Evolutionary conservation across 148 eudicot species (phyloP).

Genomic region (Salicornia ramosissima): DNA sequence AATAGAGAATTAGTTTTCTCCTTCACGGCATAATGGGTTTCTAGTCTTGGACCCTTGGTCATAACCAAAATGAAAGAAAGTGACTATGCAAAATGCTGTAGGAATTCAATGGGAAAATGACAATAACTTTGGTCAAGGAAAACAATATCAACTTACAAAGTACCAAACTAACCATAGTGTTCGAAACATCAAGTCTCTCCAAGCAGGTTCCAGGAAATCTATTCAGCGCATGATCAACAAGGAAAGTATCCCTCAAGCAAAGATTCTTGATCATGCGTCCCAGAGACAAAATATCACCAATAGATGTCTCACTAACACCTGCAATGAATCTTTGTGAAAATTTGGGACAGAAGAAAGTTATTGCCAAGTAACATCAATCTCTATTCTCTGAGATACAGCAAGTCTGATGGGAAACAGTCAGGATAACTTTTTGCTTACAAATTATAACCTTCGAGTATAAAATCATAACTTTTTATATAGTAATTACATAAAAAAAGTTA

Average conservation of each 20-base stretch:
- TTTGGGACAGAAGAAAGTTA: background rate
- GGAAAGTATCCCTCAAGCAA: constrained; percentile 61
- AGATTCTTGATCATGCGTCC: constrained; percentile 55
- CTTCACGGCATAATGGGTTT: background rate
- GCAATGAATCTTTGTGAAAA: constrained; percentile 16
- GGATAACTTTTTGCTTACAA: no score
- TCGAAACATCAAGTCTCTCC: constrained; percentile 82
- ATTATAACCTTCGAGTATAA: no score
- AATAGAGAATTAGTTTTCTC: background rate
- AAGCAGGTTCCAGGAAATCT: constrained; percentile 53
- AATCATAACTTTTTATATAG: no score
- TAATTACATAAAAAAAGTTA: background rate
- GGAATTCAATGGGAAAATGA: background rate
- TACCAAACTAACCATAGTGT: constrained; percentile 56
- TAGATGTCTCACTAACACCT: constrained; percentile 54
- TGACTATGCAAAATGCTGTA: background rate
- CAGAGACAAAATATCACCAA: constrained; percentile 53
- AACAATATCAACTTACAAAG: constrained; percentile 5
- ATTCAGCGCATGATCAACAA: constrained; percentile 44
- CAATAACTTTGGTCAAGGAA: background rate
- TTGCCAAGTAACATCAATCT: background rate
- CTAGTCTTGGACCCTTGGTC: background rate
- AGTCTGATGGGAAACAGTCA: no score
- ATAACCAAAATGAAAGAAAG: background rate
- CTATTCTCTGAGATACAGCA: background rate